Conservation (phyloP, 2,329 filamentous ascomycete genomes). For the Nigrograna mackinnonii region DNA sequence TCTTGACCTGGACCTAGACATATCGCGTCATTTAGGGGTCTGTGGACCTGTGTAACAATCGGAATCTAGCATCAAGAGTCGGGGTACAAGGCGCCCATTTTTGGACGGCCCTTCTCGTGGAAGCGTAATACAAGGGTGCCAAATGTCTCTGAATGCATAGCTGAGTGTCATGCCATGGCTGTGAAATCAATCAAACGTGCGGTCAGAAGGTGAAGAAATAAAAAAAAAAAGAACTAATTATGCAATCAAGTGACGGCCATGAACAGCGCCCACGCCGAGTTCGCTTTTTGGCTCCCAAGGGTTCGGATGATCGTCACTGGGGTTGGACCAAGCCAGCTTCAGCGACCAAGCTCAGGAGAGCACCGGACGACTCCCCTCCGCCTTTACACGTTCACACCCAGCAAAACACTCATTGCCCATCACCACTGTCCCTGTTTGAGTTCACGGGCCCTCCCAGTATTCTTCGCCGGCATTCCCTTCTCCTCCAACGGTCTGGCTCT, state of each 20-base stretch:
- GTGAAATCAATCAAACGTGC: too few relatives aligned
- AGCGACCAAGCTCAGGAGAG: constrained; percentile 7
- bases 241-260: too few relatives aligned
- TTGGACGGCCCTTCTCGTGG: too few relatives aligned
- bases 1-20: too few relatives aligned
- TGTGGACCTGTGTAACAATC: constrained; percentile 3
- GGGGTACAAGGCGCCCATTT: background rate
- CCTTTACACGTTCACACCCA: background rate
- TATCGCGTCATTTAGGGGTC: background rate
- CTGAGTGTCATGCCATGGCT: too few relatives aligned
- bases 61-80: background rate
- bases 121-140: too few relatives aligned
- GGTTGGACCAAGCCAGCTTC: background rate
- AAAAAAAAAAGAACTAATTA: too few relatives aligned
- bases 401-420: background rate
- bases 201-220: too few relatives aligned
- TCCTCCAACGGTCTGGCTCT: constrained; percentile 15
- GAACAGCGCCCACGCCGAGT: background rate
- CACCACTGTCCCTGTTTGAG: constrained; percentile 1
- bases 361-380: background rate
- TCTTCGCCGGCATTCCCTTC: background rate
- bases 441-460: constrained; percentile 4
- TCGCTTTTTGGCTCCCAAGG: too few relatives aligned
- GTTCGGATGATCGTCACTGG: constrained; percentile 23
- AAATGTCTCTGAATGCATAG: too few relatives aligned